Evolutionary conservation across 495 filamentous ascomycete species (phyloP).

Genomic region (Hypoxylon lienhwacheense): DNA sequence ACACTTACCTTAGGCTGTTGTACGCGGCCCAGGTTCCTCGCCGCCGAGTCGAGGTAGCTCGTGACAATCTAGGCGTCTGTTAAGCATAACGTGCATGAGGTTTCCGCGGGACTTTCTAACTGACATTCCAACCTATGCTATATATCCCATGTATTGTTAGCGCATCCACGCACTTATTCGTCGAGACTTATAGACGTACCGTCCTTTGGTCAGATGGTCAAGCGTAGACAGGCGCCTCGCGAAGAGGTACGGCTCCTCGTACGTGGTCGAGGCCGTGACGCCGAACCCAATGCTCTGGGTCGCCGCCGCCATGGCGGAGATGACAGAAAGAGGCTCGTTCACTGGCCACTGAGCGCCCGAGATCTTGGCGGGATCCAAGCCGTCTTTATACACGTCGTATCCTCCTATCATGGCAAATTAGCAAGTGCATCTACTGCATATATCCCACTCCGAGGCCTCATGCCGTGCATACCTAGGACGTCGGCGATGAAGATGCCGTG

Average conservation of each 20-base stretch:
- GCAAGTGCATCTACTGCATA: not conserved
- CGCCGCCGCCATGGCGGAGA: conserved; percentile 52
- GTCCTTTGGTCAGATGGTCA: conserved; percentile 68
- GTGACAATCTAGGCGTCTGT: conserved; percentile 56
- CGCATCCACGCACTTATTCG: no score
- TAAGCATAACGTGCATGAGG: conserved; percentile 7
- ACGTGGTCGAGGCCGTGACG: conserved; percentile 66
- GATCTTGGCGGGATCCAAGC: conserved; percentile 58
- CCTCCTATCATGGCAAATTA: conserved; percentile 41
- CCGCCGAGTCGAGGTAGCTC: conserved; percentile 67
- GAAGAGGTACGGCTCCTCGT: conserved; percentile 71
- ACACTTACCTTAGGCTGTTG: conserved; percentile 49
- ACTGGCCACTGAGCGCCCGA: conserved; percentile 71
- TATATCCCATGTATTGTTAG: conserved; percentile 5
- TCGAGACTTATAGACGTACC: conserved; percentile 36
- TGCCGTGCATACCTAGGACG: conserved; percentile 43
- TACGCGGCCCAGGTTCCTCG: conserved; percentile 59
- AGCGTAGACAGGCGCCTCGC: conserved; percentile 65
- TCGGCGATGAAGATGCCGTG: conserved; percentile 67
- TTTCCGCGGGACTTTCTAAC: conserved; percentile 2
- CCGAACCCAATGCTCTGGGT: conserved; percentile 67
- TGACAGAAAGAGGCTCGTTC: conserved; percentile 52
- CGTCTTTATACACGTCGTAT: conserved; percentile 67
- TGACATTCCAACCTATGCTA: conserved; percentile 61
- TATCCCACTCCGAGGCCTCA: not conserved